Evolutionary conservation across 257 asterid species (phyloP).

Genomic region (Oldenlandia corymbosa): DNA sequence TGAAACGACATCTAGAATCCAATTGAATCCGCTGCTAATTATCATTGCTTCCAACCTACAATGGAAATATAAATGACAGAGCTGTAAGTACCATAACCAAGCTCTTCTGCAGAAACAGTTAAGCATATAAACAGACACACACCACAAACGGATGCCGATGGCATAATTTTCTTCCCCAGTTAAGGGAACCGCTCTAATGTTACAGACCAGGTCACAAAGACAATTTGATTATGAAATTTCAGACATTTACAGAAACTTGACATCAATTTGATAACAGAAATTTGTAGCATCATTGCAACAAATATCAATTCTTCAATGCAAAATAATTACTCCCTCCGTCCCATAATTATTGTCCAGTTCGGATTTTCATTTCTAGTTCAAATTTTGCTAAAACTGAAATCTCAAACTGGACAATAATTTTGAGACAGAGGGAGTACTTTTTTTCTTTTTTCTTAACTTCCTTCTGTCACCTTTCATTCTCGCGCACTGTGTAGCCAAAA

Average conservation of each 20-base stretch:
- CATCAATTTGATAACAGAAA: too few relatives aligned
- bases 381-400: too few relatives aligned
- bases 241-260: background rate
- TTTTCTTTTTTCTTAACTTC: background rate
- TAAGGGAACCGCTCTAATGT: too few relatives aligned
- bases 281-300: background rate
- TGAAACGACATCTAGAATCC: too few relatives aligned
- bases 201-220: too few relatives aligned
- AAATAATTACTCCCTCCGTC: too few relatives aligned
- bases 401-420: too few relatives aligned
- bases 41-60: slow-evolving; percentile 5
- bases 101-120: too few relatives aligned
- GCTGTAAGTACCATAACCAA: background rate
- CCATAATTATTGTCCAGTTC: too few relatives aligned
- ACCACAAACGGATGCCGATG: background rate
- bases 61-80: background rate
- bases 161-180: background rate
- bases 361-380: too few relatives aligned
- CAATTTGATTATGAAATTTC: background rate
- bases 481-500: background rate
- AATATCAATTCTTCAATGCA: background rate
- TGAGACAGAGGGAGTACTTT: too few relatives aligned
- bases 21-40: too few relatives aligned
- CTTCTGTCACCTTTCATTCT: background rate
- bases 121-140: background rate